Percentiles rank a stretch among this genome's conserved stretches.
Conservation (phyloP, 331 rosid species). For the Malus hybrid region DNA sequence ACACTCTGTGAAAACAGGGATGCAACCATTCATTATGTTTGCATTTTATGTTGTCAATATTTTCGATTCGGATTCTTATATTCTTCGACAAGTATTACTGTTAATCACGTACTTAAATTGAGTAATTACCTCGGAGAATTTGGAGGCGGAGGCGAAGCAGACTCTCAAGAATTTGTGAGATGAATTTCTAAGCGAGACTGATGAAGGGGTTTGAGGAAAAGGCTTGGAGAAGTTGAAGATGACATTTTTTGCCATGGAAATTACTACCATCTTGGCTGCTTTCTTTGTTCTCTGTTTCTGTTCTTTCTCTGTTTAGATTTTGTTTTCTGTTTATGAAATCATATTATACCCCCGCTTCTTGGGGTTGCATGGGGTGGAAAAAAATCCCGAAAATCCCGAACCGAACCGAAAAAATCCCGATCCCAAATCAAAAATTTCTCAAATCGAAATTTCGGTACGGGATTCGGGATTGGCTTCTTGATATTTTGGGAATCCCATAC, state of each 20-base stretch:
- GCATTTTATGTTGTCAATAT: no score
- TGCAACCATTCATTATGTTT: no score
- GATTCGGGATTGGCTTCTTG: no score
- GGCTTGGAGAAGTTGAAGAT: conserved; percentile 51
- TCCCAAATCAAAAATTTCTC: no score
- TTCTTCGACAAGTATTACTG: background rate
- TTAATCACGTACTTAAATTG: background rate
- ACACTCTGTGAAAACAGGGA: no score
- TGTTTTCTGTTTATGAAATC: no score
- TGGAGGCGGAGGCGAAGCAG: conserved; percentile 39
- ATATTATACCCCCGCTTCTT: background rate
- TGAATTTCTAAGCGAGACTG: conserved; percentile 17
- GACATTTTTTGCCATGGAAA: conserved; percentile 29
- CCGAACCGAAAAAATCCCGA: no score
- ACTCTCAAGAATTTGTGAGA: conserved; percentile 38
- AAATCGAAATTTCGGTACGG: no score
- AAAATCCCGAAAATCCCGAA: no score
- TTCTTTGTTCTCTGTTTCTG: background rate
- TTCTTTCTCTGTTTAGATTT: background rate
- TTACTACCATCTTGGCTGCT: conserved; percentile 37
- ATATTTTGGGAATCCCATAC: no score
- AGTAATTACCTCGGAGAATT: conserved; percentile 33
- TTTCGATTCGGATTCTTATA: background rate
- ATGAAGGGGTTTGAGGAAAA: conserved; percentile 29
- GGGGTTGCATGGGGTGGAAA: background rate